phyloP scores from a whole-genome alignment of 1,284 basidiomycete species.

The Moesziomyces antarcticus region DNA sequence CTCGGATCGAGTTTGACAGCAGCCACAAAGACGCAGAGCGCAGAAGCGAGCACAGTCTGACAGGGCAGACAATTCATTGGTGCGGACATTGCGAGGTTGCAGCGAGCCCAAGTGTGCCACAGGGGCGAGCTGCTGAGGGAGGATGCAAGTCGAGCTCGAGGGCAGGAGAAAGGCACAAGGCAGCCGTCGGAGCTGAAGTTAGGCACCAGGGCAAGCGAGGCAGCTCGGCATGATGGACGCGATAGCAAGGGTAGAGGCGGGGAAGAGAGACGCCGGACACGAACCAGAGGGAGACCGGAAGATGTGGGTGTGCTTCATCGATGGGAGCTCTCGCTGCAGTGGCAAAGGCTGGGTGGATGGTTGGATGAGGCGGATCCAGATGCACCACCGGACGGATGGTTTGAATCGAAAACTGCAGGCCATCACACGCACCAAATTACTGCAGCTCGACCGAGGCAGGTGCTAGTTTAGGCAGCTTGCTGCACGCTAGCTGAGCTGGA shows the following conservation, averaged over 20 bases:
- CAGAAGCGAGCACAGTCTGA: slow-evolving; percentile 31
- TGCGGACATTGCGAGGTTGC: slow-evolving; percentile 4
- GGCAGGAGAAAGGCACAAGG: no score
- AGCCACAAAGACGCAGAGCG: background rate
- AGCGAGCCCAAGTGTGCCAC: background rate
- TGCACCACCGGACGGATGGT: background rate
- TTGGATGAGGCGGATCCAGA: slow-evolving; percentile 6
- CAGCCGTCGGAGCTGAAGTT: slow-evolving; percentile 1
- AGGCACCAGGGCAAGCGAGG: slow-evolving; percentile 3
- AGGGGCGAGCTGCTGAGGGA: no score
- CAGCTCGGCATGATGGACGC: background rate
- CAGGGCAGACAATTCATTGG: slow-evolving; percentile 24
- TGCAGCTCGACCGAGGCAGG: slow-evolving; percentile 3
- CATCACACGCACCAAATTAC: slow-evolving; percentile 1
- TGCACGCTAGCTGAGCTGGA: no score
- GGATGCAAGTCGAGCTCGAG: no score
- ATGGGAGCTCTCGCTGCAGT: background rate
- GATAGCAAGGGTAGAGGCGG: no score
- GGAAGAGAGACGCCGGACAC: slow-evolving; percentile 1
- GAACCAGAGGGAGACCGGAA: background rate
- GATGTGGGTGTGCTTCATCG: background rate
- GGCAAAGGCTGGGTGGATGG: slow-evolving; percentile 9
- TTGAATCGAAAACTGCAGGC: slow-evolving; percentile 10
- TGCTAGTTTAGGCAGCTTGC: no score
- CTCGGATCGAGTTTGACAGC: slow-evolving; percentile 17